Evolutionary conservation across 108 stramenopile genomes (phyloP), one percentile per base, ranked within the genome.

Genomic region (Stephanodiscus triporus): DNA sequence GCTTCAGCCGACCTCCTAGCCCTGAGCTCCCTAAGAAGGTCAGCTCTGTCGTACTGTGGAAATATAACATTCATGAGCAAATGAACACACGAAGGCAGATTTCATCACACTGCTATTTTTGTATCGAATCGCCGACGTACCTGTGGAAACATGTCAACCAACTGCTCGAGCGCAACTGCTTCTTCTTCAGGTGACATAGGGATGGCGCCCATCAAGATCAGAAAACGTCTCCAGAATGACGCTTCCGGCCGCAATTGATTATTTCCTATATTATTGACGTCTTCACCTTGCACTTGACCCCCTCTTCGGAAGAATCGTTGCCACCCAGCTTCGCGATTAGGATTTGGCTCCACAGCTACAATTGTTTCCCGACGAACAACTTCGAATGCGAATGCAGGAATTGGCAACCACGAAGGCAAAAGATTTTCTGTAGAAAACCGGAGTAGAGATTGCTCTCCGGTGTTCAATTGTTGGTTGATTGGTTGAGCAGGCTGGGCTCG

Each of bases 171-270:
- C 29, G 92, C 88, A 0, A 59, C 42, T 9, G 88, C 86, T 73
- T 93, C 89, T 64, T 93, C 89, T 74, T 93, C 89, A 10, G 88
- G 85, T 23, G 86, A 83, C 92, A 93, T 90, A 17, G 89, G 86
- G 16, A 93, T 65, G 2, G 75, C 78, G 26, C 91, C 91, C 0
- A 85, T 58, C 40, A 93, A 42, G 8, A 84, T 58, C 26, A 93
- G 62, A 16, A 90, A 26, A 20, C 89, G 83, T 22, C 88, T 77
- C 66, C 87, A 66, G 59, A 93, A 85, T 17, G 92, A 86, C 29
- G 65, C 50, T 68, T 79, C 47, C 67, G 62, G 61, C 58, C 51
- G 81, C 24, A 72, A 45, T 26, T 65, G 74, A 23, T 55, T 16
- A 68, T 63, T 67, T 34, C 65, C 26, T 30, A 47, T 38, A 37